phyloP scores from a whole-genome alignment of 352 stramenopile species.

The Phytophthora boehmeriae region DNA sequence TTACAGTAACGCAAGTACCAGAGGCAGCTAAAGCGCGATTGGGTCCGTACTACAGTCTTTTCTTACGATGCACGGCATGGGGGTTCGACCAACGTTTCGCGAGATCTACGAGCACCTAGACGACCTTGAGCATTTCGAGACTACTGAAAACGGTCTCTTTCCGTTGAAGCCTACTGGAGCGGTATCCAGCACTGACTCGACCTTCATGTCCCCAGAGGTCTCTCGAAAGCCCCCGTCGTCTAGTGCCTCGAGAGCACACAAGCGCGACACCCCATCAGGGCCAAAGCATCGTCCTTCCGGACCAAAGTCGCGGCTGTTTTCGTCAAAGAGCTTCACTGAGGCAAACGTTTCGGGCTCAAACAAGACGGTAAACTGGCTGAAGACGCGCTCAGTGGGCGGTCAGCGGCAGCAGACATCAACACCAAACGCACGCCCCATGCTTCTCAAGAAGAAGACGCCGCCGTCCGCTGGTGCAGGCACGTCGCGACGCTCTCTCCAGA shows the following conservation, averaged over 20 bases:
- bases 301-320: conserved; percentile 44
- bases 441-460: conserved; percentile 58
- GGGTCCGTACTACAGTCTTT: conserved; percentile 72
- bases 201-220: conserved; percentile 66
- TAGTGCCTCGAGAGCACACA: conserved; percentile 57
- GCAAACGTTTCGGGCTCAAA: conserved; percentile 19
- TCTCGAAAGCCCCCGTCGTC: conserved; percentile 42
- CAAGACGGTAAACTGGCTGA: conserved; percentile 85
- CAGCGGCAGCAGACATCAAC: conserved; percentile 41
- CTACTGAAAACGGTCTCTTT: conserved; percentile 76
- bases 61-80: conserved; percentile 78
- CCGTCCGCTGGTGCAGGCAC: conserved; percentile 50
- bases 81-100: conserved; percentile 80
- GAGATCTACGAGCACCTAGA: conserved; percentile 84
- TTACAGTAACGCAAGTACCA: conserved; percentile 69
- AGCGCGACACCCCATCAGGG: conserved; percentile 58
- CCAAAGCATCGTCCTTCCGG: conserved; percentile 28
- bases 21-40: conserved; percentile 59
- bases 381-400: conserved; percentile 63
- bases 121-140: conserved; percentile 81
- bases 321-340: conserved; percentile 57
- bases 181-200: conserved; percentile 22
- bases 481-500: conserved; percentile 77
- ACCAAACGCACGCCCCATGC: conserved; percentile 39
- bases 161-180: conserved; percentile 62